Evolutionary conservation across 129 eudicot species (phyloP).

Genomic region (Centella asiatica): DNA sequence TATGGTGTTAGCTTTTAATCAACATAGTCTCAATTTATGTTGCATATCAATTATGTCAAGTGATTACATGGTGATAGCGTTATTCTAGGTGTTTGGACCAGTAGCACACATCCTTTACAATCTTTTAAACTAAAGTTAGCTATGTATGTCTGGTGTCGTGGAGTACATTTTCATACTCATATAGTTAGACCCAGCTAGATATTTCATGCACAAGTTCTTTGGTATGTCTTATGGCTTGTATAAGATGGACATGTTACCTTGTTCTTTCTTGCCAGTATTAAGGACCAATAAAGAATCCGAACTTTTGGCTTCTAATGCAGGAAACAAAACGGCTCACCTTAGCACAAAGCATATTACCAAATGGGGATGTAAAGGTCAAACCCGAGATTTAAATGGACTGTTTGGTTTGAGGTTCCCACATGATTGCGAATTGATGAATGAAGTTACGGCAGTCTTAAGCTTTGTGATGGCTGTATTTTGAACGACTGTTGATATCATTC

Average conservation of each 20-base stretch:
- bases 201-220: not conserved
- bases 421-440: constrained; percentile 7
- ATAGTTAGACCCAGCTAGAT: not conserved
- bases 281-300: constrained; percentile 1
- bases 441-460: constrained; percentile 13
- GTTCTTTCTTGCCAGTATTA: not conserved
- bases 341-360: constrained; percentile 65
- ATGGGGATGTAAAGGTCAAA: constrained; percentile 77
- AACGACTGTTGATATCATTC: not conserved
- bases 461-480: constrained; percentile 1
- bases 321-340: constrained; percentile 65
- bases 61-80: too few species aligned
- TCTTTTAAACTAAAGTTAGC: too few species aligned
- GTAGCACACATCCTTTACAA: too few species aligned
- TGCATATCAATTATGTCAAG: too few species aligned
- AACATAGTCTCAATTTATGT: too few species aligned
- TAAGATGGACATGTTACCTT: not conserved
- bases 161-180: not conserved
- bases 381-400: constrained; percentile 39
- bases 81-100: too few species aligned
- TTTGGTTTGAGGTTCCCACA: too few species aligned
- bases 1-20: too few species aligned
- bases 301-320: constrained; percentile 34
- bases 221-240: not conserved
- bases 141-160: too few species aligned